A percentile compares a stretch with the other conserved stretches of the same genome.
phyloP scores from a whole-genome alignment of 345 rosid species.

The Rhodamnia rubescens region DNA sequence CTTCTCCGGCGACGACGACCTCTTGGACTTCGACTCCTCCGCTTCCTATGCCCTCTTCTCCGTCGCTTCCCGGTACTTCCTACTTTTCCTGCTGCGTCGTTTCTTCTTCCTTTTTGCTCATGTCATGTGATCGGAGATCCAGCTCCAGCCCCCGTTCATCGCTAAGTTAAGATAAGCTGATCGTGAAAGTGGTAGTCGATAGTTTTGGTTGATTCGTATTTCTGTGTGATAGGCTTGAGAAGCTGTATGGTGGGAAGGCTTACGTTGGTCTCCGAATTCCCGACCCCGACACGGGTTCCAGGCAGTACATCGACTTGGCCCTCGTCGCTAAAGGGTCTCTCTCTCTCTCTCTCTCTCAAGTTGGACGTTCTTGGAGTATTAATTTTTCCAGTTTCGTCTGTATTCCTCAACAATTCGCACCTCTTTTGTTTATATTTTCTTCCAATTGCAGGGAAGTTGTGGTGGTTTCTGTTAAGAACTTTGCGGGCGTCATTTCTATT shows the following conservation, averaged over 20 bases:
- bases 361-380: background rate
- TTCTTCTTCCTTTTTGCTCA: background rate
- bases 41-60: conserved; percentile 57
- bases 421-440: background rate
- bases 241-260: conserved; percentile 75
- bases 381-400: background rate
- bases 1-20: conserved; percentile 42
- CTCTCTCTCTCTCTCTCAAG: background rate
- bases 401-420: background rate
- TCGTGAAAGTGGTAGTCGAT: background rate
- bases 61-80: conserved; percentile 48
- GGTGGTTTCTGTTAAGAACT: conserved; percentile 69
- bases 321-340: conserved; percentile 52
- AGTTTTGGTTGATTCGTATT: background rate
- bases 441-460: conserved; percentile 40
- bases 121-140: background rate
- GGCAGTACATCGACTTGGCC: conserved; percentile 60
- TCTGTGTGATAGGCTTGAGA: conserved; percentile 45
- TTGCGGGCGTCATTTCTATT: conserved; percentile 56
- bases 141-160: background rate
- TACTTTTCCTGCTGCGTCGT: background rate
- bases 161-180: background rate
- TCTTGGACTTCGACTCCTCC: conserved; percentile 49
- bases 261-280: conserved; percentile 88
- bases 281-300: conserved; percentile 70